A percentile compares a stretch with the other conserved stretches of the same genome.
Conservation (phyloP, 2,329 filamentous ascomycete species). For the Metarhizium anisopliae region DNA sequence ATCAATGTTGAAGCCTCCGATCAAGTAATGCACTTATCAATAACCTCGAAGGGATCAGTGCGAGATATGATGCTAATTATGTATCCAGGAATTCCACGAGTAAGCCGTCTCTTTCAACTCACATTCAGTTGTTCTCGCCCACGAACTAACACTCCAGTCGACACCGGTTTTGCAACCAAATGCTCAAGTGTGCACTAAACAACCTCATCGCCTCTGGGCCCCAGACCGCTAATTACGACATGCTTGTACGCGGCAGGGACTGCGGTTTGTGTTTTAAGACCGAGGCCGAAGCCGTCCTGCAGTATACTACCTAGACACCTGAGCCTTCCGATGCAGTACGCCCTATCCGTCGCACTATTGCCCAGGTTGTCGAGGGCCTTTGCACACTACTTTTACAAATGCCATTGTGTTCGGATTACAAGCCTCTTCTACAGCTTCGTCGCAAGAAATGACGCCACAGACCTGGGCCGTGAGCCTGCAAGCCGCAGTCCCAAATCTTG, state of each 20-base stretch:
- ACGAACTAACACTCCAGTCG: no score
- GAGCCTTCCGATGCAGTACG: background rate
- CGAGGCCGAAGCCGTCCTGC: constrained; percentile 37
- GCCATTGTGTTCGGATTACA: constrained; percentile 37
- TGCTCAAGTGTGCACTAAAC: no score
- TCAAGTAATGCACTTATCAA: no score
- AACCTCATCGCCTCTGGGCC: constrained; percentile 11
- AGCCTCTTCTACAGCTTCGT: background rate
- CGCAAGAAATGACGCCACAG: constrained; percentile 4
- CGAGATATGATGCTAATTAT: no score
- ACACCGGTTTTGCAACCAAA: no score
- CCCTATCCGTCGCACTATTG: constrained; percentile 14
- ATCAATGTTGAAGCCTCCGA: no score
- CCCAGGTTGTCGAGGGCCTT: constrained; percentile 47
- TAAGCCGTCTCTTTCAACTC: no score
- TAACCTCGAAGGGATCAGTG: no score
- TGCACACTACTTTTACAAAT: constrained; percentile 16
- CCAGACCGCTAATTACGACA: constrained; percentile 16
- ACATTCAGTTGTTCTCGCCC: no score
- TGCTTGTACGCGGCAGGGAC: constrained; percentile 17
- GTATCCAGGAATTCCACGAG: no score
- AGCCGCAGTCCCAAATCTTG: constrained; percentile 45
- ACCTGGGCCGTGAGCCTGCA: constrained; percentile 43
- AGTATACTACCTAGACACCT: no score
- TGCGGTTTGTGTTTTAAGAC: constrained; percentile 9